Conservation (phyloP, 441 rosid genomes). For the Pelargonium myrrhifolium region DNA sequence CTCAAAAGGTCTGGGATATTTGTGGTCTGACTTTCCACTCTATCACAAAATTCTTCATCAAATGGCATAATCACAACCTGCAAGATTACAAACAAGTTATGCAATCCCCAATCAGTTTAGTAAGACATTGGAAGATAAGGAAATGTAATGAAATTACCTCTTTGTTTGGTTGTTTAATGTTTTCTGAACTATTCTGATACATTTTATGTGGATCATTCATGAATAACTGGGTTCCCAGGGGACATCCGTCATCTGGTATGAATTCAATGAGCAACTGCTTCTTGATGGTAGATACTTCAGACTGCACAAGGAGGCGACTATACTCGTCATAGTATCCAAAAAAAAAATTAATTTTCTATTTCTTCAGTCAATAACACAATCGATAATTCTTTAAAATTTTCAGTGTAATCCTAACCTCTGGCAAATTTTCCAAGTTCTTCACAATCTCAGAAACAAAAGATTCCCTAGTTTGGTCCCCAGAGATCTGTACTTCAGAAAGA, state of each 20-base stretch:
- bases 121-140: slow-evolving; percentile 7
- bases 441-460: slow-evolving; percentile 58
- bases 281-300: slow-evolving; percentile 39
- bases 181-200: slow-evolving; percentile 33
- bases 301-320: slow-evolving; percentile 33
- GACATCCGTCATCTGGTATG: slow-evolving; percentile 77
- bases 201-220: slow-evolving; percentile 36
- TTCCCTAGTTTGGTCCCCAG: slow-evolving; percentile 55
- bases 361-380: background rate
- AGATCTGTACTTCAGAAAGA: slow-evolving; percentile 46
- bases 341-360: background rate
- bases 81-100: slow-evolving; percentile 20
- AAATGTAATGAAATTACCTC: slow-evolving; percentile 22
- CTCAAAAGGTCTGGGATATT: slow-evolving; percentile 32
- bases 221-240: slow-evolving; percentile 54
- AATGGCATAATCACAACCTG: slow-evolving; percentile 28
- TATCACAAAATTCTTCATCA: slow-evolving; percentile 43
- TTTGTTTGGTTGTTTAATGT: slow-evolving; percentile 20
- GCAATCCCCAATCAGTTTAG: slow-evolving; percentile 12
- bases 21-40: slow-evolving; percentile 32
- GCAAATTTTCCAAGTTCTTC: slow-evolving; percentile 53
- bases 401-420: slow-evolving; percentile 43
- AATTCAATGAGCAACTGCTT: slow-evolving; percentile 62
- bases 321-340: background rate
- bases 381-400: slow-evolving; percentile 12